Conservation (phyloP, 2,329 filamentous ascomycete genomes). For the Chalaropsis ovoidea region DNA sequence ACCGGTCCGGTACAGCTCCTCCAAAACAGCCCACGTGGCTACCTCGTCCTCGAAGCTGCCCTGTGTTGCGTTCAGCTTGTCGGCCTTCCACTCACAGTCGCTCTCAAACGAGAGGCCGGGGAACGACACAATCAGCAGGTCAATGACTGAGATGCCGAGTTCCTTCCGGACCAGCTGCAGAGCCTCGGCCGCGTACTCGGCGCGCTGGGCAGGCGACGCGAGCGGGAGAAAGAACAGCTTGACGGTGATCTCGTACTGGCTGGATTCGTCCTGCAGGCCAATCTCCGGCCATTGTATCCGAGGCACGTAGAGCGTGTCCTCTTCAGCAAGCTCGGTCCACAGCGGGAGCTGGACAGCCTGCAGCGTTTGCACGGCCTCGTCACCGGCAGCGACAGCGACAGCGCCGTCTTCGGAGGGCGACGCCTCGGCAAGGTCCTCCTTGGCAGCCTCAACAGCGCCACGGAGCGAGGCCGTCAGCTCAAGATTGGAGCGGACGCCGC, state of each 20-base stretch:
- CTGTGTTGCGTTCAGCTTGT: constrained; percentile 50
- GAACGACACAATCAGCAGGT: constrained; percentile 86
- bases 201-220: constrained; percentile 53
- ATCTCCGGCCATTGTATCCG: constrained; percentile 61
- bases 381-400: background rate
- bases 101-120: constrained; percentile 90
- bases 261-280: constrained; percentile 67
- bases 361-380: constrained; percentile 30
- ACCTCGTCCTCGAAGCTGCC: constrained; percentile 57
- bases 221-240: constrained; percentile 88
- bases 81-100: constrained; percentile 71
- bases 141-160: constrained; percentile 62
- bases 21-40: constrained; percentile 61
- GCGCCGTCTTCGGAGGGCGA: background rate
- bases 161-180: constrained; percentile 71
- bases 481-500: constrained; percentile 75
- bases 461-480: constrained; percentile 84
- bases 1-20: constrained; percentile 60
- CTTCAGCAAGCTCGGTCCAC: constrained; percentile 58
- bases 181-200: constrained; percentile 64
- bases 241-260: constrained; percentile 85
- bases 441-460: constrained; percentile 67
- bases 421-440: constrained; percentile 44
- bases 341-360: constrained; percentile 32
- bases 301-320: constrained; percentile 61